Evolutionary conservation across 306 rosid genomes (phyloP).

Genomic region (Begonia fuchsioides): DNA sequence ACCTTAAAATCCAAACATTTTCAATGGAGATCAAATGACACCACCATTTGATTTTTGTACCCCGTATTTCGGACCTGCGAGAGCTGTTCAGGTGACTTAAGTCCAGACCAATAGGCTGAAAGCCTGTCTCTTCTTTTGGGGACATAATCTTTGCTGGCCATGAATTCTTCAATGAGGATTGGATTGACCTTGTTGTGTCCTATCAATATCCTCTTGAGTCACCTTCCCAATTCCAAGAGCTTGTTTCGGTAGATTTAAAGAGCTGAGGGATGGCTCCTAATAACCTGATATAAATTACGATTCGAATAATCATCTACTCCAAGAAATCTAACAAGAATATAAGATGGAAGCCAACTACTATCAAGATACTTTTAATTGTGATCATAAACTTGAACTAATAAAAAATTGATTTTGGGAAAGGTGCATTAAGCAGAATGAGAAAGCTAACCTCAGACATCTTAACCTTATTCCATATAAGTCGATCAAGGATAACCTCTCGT

Average conservation of each 20-base stretch:
- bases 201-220: conserved; percentile 51
- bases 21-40: conserved; percentile 4
- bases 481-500: conserved; percentile 70
- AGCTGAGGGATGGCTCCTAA: conserved; percentile 72
- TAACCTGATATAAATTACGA: conserved; percentile 34
- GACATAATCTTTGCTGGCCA: conserved; percentile 78
- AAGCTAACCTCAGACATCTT: conserved; percentile 80
- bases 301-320: too few relatives aligned
- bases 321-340: not conserved
- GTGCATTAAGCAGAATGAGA: not conserved
- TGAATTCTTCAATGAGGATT: conserved; percentile 75
- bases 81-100: conserved; percentile 89
- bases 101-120: conserved; percentile 88
- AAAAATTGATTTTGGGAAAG: not conserved
- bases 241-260: conserved; percentile 70
- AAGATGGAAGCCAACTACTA: not conserved
- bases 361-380: not conserved
- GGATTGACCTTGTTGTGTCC: conserved; percentile 54
- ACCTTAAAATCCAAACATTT: conserved; percentile 1
- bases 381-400: too few relatives aligned
- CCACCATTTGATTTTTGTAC: conserved; percentile 22
- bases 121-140: conserved; percentile 91
- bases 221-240: conserved; percentile 62
- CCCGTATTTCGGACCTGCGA: conserved; percentile 89
- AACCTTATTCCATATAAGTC: conserved; percentile 91